Evolutionary conservation across 108 stramenopile genomes (phyloP), one percentile per base, ranked within the genome.

Genomic region (Tribonema minus): DNA sequence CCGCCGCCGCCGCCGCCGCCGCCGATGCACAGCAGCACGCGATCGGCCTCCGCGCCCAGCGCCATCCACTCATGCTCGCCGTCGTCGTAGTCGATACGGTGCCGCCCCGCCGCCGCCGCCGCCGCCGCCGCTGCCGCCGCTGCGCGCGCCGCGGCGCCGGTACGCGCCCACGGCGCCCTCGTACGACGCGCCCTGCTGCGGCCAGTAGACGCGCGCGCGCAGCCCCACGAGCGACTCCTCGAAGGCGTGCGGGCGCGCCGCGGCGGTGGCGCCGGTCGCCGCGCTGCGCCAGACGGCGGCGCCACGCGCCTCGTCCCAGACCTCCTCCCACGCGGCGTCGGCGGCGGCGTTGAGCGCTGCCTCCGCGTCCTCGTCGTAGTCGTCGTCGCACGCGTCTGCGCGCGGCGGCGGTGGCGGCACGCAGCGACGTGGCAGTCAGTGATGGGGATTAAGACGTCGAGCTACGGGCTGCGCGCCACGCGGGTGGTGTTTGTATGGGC

Each of bases 31-130:
- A 54, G 46, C 20, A 20, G 9, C 46, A 54, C 9, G 20, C 46
- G 46, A 20, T 9, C 20, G 15, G 9, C 20, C 20, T 86, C 80
- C 3, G 31, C 60, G 0, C 70, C 83, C 0, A 85, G 37, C 38
- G 81, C 41, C 29, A 87, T 37, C 86, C 86, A 87, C 61, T 87
- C 85, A 36, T 84, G 86, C 59, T 84, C 86, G n/a, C 86, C 86
- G 58, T 80, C 72, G 64, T 76, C 71, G 72, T 86, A 87, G 59
- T 86, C 85, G 26, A 87, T 31, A n/a, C 86, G 82, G 35, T 84
- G 83, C 41, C 81, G 64, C 0, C 71, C 38, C 7, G 35, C 9
- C 37, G 28, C 33, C 6, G 7, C 12, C 12, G 40, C 7, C 40
- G 7, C 12, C 7, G 12, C 58, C 59, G 33, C 58, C 69, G 58